Evolutionary conservation across 129 eudicot species (phyloP).

Genomic region (Flaveria trinervia): DNA sequence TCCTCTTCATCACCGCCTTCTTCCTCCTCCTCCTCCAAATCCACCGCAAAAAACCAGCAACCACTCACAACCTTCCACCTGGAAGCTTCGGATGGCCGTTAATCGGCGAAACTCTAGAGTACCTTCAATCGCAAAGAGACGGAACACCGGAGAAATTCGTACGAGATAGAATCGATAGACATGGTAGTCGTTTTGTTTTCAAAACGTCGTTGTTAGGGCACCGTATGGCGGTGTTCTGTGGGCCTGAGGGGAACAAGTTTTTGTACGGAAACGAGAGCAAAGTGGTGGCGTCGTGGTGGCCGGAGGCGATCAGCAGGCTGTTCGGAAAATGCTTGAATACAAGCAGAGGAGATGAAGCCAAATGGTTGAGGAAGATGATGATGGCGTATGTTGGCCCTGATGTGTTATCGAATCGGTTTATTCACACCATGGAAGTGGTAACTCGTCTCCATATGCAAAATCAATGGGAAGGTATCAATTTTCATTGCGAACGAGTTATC

Average conservation of each 20-base stretch:
- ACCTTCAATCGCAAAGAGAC: not conserved
- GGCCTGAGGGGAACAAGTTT: constrained; percentile 56
- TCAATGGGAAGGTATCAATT: constrained; percentile 22
- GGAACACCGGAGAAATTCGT: constrained; percentile 28
- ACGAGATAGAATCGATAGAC: constrained; percentile 27
- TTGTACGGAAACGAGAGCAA: constrained; percentile 57
- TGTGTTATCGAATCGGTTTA: constrained; percentile 37
- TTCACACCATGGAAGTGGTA: constrained; percentile 21
- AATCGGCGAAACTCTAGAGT: constrained; percentile 23
- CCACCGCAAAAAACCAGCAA: not conserved
- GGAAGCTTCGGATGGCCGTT: constrained; percentile 32
- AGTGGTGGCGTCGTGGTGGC: constrained; percentile 63
- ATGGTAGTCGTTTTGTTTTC: constrained; percentile 37
- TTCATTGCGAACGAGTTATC: no score
- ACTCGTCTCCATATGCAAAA: constrained; percentile 27
- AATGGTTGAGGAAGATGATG: constrained; percentile 52
- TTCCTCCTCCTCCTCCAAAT: not conserved
- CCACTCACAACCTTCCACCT: constrained; percentile 19
- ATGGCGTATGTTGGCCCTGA: constrained; percentile 43
- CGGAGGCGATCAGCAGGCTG: constrained; percentile 42
- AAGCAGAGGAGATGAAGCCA: constrained; percentile 45
- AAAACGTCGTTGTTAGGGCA: constrained; percentile 48
- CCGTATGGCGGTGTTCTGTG: constrained; percentile 33
- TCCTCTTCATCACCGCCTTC: not conserved
- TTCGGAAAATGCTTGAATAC: constrained; percentile 42